Evolutionary conservation across 495 filamentous ascomycete species (phyloP).

Genomic region (Podospora bellae-mahoneyi): DNA sequence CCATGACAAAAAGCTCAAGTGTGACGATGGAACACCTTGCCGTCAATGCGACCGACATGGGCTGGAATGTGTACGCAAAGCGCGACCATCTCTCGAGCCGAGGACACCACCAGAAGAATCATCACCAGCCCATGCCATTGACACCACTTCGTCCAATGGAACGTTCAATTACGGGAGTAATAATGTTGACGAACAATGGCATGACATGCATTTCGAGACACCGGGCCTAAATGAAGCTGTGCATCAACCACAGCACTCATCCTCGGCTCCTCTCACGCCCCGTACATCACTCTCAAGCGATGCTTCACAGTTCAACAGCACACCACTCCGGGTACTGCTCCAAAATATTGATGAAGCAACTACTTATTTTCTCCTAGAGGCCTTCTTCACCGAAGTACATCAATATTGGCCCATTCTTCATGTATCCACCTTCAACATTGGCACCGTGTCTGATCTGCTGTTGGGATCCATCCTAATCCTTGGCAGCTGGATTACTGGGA

Average conservation of each 20-base stretch:
- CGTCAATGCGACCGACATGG: neutral
- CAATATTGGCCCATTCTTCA: slow-evolving; percentile 37
- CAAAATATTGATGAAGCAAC: neutral
- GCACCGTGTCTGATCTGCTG: slow-evolving; percentile 21
- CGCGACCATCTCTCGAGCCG: neutral
- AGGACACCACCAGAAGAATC: neutral
- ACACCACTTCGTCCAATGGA: neutral
- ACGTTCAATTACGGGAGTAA: neutral
- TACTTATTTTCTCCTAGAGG: slow-evolving; percentile 18
- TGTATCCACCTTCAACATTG: slow-evolving; percentile 28
- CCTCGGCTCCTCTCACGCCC: neutral
- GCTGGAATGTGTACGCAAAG: slow-evolving; percentile 7
- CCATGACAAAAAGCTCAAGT: slow-evolving; percentile 10
- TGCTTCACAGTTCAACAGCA: neutral
- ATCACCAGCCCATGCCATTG: neutral
- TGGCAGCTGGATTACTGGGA: slow-evolving; percentile 30
- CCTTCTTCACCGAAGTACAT: slow-evolving; percentile 32
- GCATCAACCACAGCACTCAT: neutral
- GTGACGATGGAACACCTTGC: slow-evolving; percentile 8
- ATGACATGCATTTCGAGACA: neutral
- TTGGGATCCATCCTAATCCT: slow-evolving; percentile 32
- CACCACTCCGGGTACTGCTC: neutral
- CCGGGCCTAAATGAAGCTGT: neutral
- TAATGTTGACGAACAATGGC: neutral
- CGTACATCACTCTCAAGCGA: neutral